Conservation (phyloP, 2,329 filamentous ascomycete species). For the Fusarium zealandicum region DNA sequence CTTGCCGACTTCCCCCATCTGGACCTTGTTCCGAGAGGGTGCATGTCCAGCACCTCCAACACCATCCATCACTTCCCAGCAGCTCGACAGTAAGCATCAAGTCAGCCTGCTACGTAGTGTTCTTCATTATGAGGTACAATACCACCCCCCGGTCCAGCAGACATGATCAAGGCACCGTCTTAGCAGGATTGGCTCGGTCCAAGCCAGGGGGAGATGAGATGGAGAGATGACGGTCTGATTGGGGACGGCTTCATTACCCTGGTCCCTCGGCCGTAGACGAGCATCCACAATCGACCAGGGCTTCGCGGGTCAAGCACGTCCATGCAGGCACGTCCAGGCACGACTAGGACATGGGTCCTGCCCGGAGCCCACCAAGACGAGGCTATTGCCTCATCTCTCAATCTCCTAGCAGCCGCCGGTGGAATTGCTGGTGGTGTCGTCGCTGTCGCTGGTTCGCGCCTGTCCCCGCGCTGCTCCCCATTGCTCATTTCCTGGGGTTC, state of each 20-base stretch:
- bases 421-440: slow-evolving; percentile 26
- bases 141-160: slow-evolving; percentile 27
- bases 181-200: slow-evolving; percentile 33
- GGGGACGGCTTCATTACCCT: slow-evolving; percentile 38
- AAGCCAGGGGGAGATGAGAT: slow-evolving; percentile 34
- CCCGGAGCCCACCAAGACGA: slow-evolving; percentile 26
- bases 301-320: slow-evolving; percentile 16
- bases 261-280: slow-evolving; percentile 13
- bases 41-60: slow-evolving; percentile 19
- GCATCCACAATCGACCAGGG: slow-evolving; percentile 26
- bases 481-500: slow-evolving; percentile 40
- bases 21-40: slow-evolving; percentile 23
- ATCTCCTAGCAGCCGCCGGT: slow-evolving; percentile 25
- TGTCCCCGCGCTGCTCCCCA: slow-evolving; percentile 33
- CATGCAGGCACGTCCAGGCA: slow-evolving; percentile 23
- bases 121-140: slow-evolving; percentile 29
- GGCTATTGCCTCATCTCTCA: slow-evolving; percentile 32
- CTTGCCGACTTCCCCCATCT: slow-evolving; percentile 24
- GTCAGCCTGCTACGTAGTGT: slow-evolving; percentile 25
- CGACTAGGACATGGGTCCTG: slow-evolving; percentile 22
- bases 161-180: slow-evolving; percentile 24
- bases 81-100: slow-evolving; percentile 22
- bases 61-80: no score
- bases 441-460: slow-evolving; percentile 18
- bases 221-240: slow-evolving; percentile 37